Base-by-base conservation (phyloP, 768 basidiomycete species). In the Pholiota microspora region DNA sequence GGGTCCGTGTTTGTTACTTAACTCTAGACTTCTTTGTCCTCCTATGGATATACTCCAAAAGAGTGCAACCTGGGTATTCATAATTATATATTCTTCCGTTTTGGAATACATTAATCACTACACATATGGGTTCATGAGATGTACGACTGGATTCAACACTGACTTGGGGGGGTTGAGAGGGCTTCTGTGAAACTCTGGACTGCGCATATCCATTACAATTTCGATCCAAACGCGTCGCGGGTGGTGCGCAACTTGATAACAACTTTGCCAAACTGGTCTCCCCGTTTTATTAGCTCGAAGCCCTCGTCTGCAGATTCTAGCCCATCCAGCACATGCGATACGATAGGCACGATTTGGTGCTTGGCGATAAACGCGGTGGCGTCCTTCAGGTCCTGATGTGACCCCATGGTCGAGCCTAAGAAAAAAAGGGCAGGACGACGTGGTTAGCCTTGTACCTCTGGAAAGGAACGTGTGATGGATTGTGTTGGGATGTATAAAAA, bases 401-500 rank as follows among this genome's bases (percentile, higher is more conserved):
- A 92, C 15, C 90, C 92, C 90, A 94, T 91, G 24, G 86, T 91
- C 1, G 89, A 89, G 31, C 90, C 91, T 91, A 46, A n/a, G 32
- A 48, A 40, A 32, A 29, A 53, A 42, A n/a, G 28, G n/a, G 25
- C 16, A n/a, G 23, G 18, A 27, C 15, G 16, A 4, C 7, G n/a
- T 16, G 12, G 40, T 42, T 21, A 42, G 40, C 3, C 2, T 42
- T 15, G n/a, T 36, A 36, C 18, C 35, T 18, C n/a, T 36, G n/a
- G n/a, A n/a, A 4, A 4, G n/a, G 35, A 36, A 36, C 5, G 3
- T 4, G 18, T 15, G n/a, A 15, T 6, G 35, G n/a, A 36, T 36
- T 36, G 35, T n/a, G 34, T 35, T 35, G 2, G n/a, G 7, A 36
- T 36, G n/a, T 7, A 42, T 42, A 21, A 12, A 3, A 21, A 42